Base-by-base conservation (phyloP, 2,329 filamentous ascomycete species). In the Akanthomyces uredinophilus region DNA sequence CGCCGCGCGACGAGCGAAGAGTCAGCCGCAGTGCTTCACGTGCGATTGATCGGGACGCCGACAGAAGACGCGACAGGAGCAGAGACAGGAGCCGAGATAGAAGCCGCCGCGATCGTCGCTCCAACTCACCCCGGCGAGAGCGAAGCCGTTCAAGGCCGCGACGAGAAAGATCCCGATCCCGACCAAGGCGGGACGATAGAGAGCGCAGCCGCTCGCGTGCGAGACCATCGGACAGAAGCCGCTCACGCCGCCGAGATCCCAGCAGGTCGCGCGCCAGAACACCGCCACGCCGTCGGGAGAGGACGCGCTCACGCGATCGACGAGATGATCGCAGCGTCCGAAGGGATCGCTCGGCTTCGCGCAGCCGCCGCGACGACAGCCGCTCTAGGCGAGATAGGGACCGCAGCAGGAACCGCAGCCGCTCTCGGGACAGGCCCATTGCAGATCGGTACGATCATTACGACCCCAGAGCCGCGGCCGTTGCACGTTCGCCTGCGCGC, bases 101-200 rank as follows among this genome's bases (percentile, higher is more conserved):
- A 65, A 74, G 65, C 60, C 73, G 65, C 57, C 70, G 62, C 46
- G 75, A 77, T 58, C 70, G 74, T 24, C 75, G 77, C 29, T 78
- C 76, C 11, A 69, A 70, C 29, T 78, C 77, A 0, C 75, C 77
- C 7, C 70, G 73, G 22, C 72, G 74, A n/a, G 74, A 76, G 8
- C 68, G 71, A 60, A 77, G 74, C 61, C 74, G 72, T 56, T 73
- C 75, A 5, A 70, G 68, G 56, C 63, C 72, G 13, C 71, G 72
- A 61, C 72, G 74, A 51, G 77, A 78, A 18, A 75, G 75, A 67
- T 75, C 70, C 27, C 76, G 76, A 18, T 79, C 79, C n/a, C 72
- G 74, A 51, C 65, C 69, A 24, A 68, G 71, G 18, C 69, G 71
- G 64, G 72, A 75, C 58, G 69, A 74, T 46, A 67, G 72, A 56